Evolutionary conservation across 2,329 filamentous ascomycete species (phyloP).

Genomic region (Paecilomyces variotii): DNA sequence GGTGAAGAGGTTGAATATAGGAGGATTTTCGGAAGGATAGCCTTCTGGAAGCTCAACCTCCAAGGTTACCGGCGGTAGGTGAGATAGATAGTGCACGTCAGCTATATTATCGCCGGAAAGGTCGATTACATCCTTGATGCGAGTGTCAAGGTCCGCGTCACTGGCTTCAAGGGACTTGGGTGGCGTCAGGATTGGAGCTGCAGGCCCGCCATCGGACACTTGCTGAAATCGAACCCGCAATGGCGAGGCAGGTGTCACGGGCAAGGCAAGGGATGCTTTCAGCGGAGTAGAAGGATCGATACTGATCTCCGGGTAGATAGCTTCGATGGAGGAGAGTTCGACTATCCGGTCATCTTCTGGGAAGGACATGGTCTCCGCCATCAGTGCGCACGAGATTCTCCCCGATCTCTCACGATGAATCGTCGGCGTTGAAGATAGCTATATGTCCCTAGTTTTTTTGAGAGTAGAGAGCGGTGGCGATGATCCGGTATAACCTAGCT

Average conservation of each 20-base stretch:
- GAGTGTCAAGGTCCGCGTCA: constrained; percentile 9
- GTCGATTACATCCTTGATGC: constrained; percentile 17
- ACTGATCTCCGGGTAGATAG: constrained; percentile 55
- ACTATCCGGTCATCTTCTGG: constrained; percentile 50
- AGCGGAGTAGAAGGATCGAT: constrained; percentile 40
- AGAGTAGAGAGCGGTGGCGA: not conserved
- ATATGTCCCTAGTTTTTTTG: not conserved
- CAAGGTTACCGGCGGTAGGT: constrained; percentile 50
- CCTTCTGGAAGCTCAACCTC: constrained; percentile 45
- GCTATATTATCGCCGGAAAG: constrained; percentile 11
- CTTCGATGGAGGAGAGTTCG: constrained; percentile 51
- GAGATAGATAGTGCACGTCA: constrained; percentile 41
- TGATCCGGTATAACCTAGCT: not conserved
- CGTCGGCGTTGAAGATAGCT: not conserved
- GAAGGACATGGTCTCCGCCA: constrained; percentile 27
- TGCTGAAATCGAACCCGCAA: constrained; percentile 39
- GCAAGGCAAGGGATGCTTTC: constrained; percentile 46
- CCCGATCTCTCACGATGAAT: not conserved
- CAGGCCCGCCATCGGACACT: constrained; percentile 23
- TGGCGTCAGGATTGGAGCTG: constrained; percentile 30
- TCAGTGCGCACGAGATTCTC: constrained; percentile 8
- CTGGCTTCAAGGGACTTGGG: constrained; percentile 33
- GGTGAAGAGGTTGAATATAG: constrained; percentile 42
- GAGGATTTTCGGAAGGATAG: constrained; percentile 49
- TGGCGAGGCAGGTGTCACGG: constrained; percentile 47